Evolutionary conservation across 352 stramenopile genomes (phyloP).

Genomic region (Pythium sp.): DNA sequence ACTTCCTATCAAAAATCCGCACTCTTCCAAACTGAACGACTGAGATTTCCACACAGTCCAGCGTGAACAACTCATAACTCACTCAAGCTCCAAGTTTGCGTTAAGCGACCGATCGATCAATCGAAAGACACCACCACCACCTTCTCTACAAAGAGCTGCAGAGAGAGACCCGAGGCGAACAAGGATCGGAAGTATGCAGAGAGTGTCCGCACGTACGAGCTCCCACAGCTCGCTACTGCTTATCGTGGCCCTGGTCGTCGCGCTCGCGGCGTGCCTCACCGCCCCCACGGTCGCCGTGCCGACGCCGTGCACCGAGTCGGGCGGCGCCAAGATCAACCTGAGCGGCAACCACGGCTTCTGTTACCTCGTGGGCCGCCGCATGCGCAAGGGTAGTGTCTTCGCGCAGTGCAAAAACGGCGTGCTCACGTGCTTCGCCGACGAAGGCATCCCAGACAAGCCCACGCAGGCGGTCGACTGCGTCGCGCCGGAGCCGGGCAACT

Average conservation of each 20-base stretch:
- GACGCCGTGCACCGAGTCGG: constrained; percentile 27
- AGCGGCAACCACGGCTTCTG: constrained; percentile 40
- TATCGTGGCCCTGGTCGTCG: neutral
- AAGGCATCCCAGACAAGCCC: constrained; percentile 43
- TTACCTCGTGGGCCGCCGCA: constrained; percentile 46
- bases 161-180: neutral
- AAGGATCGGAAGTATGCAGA: neutral
- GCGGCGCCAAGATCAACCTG: constrained; percentile 30
- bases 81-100: neutral
- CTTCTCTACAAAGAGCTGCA: neutral
- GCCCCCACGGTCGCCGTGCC: neutral
- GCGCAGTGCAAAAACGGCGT: constrained; percentile 35
- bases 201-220: neutral
- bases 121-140: neutral
- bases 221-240: constrained; percentile 1
- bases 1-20: constrained; percentile 5
- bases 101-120: neutral
- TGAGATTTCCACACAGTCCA: constrained; percentile 5
- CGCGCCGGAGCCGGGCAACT: constrained; percentile 31
- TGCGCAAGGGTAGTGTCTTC: constrained; percentile 35
- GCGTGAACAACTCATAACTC: neutral
- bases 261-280: neutral
- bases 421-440: constrained; percentile 37
- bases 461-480: constrained; percentile 26
- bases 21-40: neutral